Evolutionary conservation across 148 eudicot genomes (phyloP), one percentile per base, ranked within the genome.

Genomic region (Chenopodium formosanum): DNA sequence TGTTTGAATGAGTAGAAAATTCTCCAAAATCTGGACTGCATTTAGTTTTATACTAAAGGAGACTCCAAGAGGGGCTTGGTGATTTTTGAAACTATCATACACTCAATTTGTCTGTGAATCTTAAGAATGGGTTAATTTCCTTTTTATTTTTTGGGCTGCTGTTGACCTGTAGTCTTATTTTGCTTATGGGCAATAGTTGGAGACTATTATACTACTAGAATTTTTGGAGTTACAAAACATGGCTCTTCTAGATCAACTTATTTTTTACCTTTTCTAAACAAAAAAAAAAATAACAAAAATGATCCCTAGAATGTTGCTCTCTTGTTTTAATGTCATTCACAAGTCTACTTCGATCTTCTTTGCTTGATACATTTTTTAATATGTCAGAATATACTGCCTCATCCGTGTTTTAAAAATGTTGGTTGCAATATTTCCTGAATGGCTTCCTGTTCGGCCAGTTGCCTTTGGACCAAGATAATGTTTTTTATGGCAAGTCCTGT

Each of bases 401-500:
- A 25, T 27, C 56, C 40, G 27, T 48, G 4, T 10, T 27, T 74
- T 47, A 14, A 2, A 14, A 50, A 11, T 29, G 9, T 14, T 25
- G 62, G 10, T 50, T 52, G 77, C 63, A 23, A 48, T 50, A 50
- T 27, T 25, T 52, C 4, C 40, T 73, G 19, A 73, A 73, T 44
- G 1, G 8, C 44, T 70, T 70, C 50, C 56, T 46, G 75, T n/a
- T 22, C 22, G 19, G 44, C 48, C 75, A 72, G 56, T 72, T 44
- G 77, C 60, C 77, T 74, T 74, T 74, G 63, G 37, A 3, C 77
- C 40, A 14, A 25, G n/a, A 50, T 52, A 27, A 74, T 74, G 23
- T 48, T 74, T 17, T n/a, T 27, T 11, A 25, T 50, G 37, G 77
- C 77, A 74, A 50, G 20, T 50, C 77, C 77, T 50, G 62, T 52